Percentiles rank a stretch among this genome's conserved stretches.
Conservation (phyloP, 2,329 filamentous ascomycete species). For the Akanthomyces lecanii region DNA sequence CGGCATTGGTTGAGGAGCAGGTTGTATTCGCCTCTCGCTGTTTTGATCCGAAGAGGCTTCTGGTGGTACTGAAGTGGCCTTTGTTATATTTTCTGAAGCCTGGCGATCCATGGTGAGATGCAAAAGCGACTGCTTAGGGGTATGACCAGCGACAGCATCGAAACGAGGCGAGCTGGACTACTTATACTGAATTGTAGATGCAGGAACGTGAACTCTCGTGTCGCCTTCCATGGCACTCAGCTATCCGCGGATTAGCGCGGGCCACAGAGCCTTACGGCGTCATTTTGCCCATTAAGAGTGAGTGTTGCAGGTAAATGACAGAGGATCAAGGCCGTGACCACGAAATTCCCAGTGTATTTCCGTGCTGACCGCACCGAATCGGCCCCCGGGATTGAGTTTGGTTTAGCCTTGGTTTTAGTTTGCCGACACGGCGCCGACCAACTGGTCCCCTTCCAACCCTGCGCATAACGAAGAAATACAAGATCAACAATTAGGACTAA, state of each 20-base stretch:
- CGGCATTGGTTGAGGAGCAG: background rate
- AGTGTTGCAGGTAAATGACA: background rate
- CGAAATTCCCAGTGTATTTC: background rate
- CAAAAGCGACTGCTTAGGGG: background rate
- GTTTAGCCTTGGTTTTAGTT: background rate
- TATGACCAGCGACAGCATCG: no score
- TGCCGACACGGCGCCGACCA: constrained; percentile 10
- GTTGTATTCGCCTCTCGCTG: background rate
- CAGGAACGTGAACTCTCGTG: background rate
- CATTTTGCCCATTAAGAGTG: background rate
- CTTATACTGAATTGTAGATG: background rate
- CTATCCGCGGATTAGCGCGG: background rate
- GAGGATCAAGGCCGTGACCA: background rate
- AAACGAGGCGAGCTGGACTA: background rate
- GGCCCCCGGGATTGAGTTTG: background rate
- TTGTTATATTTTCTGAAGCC: background rate
- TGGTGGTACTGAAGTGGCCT: background rate
- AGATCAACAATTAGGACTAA: background rate
- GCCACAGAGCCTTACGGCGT: background rate
- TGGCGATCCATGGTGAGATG: background rate
- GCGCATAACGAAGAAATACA: no score
- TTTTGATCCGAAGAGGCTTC: background rate
- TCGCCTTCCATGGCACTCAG: background rate
- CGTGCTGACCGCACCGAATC: background rate
- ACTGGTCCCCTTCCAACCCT: background rate